Base-by-base conservation (phyloP, 805 yeast species). In the Peterozyma toletana region DNA sequence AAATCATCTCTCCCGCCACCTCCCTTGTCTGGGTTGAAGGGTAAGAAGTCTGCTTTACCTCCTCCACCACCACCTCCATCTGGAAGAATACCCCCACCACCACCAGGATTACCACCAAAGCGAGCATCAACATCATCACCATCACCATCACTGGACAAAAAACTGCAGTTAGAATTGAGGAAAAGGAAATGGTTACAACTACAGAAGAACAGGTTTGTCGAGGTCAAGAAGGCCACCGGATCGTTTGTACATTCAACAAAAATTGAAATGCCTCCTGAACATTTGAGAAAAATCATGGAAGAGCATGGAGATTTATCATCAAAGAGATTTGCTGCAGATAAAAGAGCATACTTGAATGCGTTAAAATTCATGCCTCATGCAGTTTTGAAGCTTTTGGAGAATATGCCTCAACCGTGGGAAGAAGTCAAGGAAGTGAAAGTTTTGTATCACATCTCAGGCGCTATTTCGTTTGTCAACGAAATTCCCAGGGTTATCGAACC, bases 371-470 rank as follows among this genome's bases (percentile, higher is more conserved):
- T 95, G 82, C 99, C 99, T 0, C 98, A 91, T 64, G 96, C 99
- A 0, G 76, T 89, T 3, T 62, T 89, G 51, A 93, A 93, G 60
- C 71, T 93, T 35, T 57, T 93, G 35, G 99, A 93, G 55, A 89
- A 88, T 56, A 91, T 93, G 91, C 99, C 99, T 0, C 96, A 89
- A 58, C 99, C 99, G 1, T 93, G 99, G 99, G 98, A 93, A 59
- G 76, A 78, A 42, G 67, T 75, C 1, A 86, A 86, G 48, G 95
- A 86, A 37, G 98, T 93, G 17, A 79, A 76, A 46, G 98, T 91
- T 6, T 62, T 91, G 36, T 93, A 93, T 59, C 99, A 93, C 56
- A 74, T 75, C 16, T 79, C 93, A 0, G 99, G 99, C 21, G 97
- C 99, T 11, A 83, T 93, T 15, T 88, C 99, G 0, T 89, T 93